Evolutionary conservation across 2,329 filamentous ascomycete species (phyloP).

Genomic region (Penicillium sp.): DNA sequence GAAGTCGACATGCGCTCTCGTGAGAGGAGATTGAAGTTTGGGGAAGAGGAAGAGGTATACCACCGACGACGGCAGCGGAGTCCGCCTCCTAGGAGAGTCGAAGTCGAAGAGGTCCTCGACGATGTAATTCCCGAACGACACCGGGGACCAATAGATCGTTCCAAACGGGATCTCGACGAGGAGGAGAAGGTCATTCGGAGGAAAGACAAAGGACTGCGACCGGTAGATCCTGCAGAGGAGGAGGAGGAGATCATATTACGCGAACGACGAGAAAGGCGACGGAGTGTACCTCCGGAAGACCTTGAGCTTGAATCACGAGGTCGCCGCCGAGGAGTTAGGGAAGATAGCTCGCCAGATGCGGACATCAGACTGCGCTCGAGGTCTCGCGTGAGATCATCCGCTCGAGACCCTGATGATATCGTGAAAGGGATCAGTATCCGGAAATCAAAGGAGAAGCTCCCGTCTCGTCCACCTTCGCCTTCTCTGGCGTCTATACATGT

Average conservation of each 20-base stretch:
- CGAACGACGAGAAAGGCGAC: conserved; percentile 3
- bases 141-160: not conserved
- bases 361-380: not conserved
- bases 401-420: conserved; percentile 10
- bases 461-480: conserved; percentile 52
- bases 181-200: conserved; percentile 2
- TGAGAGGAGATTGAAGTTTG: not conserved
- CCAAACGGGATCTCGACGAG: not conserved
- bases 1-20: conserved; percentile 3
- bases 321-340: not conserved
- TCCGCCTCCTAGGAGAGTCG: not conserved
- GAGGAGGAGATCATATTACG: not conserved
- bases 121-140: not conserved
- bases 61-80: not conserved
- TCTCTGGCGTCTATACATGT: conserved; percentile 62
- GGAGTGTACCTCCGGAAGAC: conserved; percentile 1
- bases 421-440: conserved; percentile 10
- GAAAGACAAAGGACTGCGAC: not conserved
- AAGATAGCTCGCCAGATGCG: not conserved
- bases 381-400: not conserved
- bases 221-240: not conserved
- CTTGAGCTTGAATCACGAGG: conserved; percentile 4
- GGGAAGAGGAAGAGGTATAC: conserved; percentile 1
- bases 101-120: conserved; percentile 5
- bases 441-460: conserved; percentile 20